phyloP scores from a whole-genome alignment of 768 basidiomycete genomes.

The Kwoniella heveanensis region DNA sequence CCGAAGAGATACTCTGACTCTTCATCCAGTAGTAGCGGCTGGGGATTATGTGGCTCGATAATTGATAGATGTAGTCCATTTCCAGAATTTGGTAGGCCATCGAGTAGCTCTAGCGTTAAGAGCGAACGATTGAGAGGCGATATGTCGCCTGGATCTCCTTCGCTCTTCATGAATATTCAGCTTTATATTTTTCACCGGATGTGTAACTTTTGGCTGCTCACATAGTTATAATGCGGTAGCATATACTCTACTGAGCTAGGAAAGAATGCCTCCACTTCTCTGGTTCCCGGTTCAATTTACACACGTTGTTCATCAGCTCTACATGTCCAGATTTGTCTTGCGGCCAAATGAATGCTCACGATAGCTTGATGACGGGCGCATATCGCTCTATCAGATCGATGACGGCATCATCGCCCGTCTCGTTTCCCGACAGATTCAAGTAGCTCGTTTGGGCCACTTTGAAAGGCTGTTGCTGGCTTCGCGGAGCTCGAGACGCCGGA shows the following conservation, averaged over 20 bases:
- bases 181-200: too few species aligned
- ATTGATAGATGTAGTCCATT: conserved; percentile 29
- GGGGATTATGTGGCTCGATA: conserved; percentile 39
- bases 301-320: not conserved
- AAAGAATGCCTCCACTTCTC: conserved; percentile 36
- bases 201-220: conserved; percentile 19
- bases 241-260: conserved; percentile 50
- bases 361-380: conserved; percentile 46
- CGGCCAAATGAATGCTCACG: conserved; percentile 30
- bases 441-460: not conserved
- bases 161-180: not conserved
- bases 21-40: conserved; percentile 33
- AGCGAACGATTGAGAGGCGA: conserved; percentile 16
- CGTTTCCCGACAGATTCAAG: not conserved
- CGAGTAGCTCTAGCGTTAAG: conserved; percentile 25
- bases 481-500: not conserved
- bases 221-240: conserved; percentile 40
- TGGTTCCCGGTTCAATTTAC: conserved; percentile 2
- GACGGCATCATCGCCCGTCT: conserved; percentile 20
- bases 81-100: conserved; percentile 24
- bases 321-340: not conserved
- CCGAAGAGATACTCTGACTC: conserved; percentile 39
- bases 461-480: not conserved
- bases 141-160: conserved; percentile 8
- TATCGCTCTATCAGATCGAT: conserved; percentile 31